Evolutionary conservation across 2,329 filamentous ascomycete species (phyloP).

Genomic region (Diplodia intermedia): DNA sequence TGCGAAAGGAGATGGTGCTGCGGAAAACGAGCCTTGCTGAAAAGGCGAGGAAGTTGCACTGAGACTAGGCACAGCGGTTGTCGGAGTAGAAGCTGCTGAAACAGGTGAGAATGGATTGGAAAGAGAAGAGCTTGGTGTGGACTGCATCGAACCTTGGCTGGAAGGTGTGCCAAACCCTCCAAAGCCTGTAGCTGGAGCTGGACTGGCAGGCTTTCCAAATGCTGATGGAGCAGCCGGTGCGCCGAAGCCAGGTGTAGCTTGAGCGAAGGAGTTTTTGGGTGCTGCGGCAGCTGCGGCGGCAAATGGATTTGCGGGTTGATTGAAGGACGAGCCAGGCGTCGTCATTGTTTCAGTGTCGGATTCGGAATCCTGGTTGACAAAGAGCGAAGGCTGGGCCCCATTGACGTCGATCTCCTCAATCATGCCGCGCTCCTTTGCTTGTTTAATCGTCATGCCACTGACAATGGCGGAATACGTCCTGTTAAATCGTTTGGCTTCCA

Average conservation of each 20-base stretch:
- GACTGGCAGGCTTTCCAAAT: conserved; percentile 21
- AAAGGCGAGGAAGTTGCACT: conserved; percentile 17
- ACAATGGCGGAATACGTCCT: conserved; percentile 64
- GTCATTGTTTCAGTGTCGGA: conserved; percentile 35
- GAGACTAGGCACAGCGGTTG: neutral
- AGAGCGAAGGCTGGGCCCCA: conserved; percentile 42
- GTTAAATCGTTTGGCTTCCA: conserved; percentile 65
- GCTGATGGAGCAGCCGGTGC: neutral
- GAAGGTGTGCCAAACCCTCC: conserved; percentile 14
- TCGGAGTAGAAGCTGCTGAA: conserved; percentile 17
- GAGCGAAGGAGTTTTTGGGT: neutral
- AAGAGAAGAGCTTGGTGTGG: neutral
- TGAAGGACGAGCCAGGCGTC: conserved; percentile 14
- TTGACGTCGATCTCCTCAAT: conserved; percentile 52
- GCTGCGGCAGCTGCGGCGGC: conserved; percentile 2
- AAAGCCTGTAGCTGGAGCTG: neutral
- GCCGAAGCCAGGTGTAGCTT: conserved; percentile 3
- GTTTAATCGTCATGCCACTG: conserved; percentile 60
- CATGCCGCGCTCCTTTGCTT: conserved; percentile 57
- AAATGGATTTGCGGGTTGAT: conserved; percentile 10
- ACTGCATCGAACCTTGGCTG: conserved; percentile 11
- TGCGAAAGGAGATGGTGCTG: conserved; percentile 12
- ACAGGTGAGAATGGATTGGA: conserved; percentile 16
- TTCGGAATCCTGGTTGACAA: conserved; percentile 43
- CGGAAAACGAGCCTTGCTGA: neutral